Evolutionary conservation across 768 basidiomycete species (phyloP).

Genomic region (Postia placenta): DNA sequence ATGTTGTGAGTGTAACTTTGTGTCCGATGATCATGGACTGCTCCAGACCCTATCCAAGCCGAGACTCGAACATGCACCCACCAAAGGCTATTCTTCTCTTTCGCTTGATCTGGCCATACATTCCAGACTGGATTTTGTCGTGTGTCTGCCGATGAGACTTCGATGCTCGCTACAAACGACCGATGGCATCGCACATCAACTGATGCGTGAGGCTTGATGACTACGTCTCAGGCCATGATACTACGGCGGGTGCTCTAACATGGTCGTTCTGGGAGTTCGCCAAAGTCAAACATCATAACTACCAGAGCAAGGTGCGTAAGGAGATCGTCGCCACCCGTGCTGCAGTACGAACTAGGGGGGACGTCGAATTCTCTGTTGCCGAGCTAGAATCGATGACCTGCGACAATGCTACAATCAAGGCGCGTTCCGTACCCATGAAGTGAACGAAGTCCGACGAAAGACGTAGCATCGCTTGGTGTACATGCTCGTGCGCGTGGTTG

Average conservation of each 20-base stretch:
- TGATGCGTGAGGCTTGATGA: slow-evolving; percentile 15
- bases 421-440: no score
- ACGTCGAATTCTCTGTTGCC: slow-evolving; percentile 21
- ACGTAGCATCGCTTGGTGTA: slow-evolving; percentile 27
- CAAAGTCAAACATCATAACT: slow-evolving; percentile 20
- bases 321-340: slow-evolving; percentile 22
- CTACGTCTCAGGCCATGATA: slow-evolving; percentile 22
- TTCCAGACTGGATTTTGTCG: slow-evolving; percentile 22
- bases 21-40: neutral
- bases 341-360: slow-evolving; percentile 16
- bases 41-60: slow-evolving; percentile 6
- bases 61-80: slow-evolving; percentile 21
- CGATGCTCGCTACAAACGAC: slow-evolving; percentile 19
- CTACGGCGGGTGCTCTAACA: slow-evolving; percentile 23
- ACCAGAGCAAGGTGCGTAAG: slow-evolving; percentile 20
- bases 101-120: slow-evolving; percentile 21
- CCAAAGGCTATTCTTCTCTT: slow-evolving; percentile 19
- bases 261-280: slow-evolving; percentile 27
- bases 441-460: no score
- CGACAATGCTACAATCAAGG: slow-evolving; percentile 28
- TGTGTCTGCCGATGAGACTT: slow-evolving; percentile 25
- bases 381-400: slow-evolving; percentile 30
- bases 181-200: slow-evolving; percentile 15
- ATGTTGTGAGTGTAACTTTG: slow-evolving; percentile 17
- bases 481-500: slow-evolving; percentile 21